Base-by-base conservation (phyloP, 2,329 filamentous ascomycete species). In the Amylocarpus encephaloides region DNA sequence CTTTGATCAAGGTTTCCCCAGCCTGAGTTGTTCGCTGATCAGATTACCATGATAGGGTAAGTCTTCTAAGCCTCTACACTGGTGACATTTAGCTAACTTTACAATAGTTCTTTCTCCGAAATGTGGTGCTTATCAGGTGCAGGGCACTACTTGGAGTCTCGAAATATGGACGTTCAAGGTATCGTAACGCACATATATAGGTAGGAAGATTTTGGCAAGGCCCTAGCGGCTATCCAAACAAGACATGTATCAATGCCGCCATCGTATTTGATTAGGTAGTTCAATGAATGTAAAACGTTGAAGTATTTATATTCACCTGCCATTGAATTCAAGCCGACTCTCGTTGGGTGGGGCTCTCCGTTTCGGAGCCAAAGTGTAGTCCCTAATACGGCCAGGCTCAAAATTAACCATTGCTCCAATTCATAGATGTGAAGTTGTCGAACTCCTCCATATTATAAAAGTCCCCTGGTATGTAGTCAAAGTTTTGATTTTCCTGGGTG, bases 41-140 rank as follows among this genome's bases (percentile, higher is more conserved):
- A 55, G 32, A 55, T 55, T 22, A 55, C 50, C 3, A 55, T 55
- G 53, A 50, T 55, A 41, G 53, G 53, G 53, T 55, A 55, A 44
- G 43, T 43, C 22, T 26, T 26, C 22, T 26, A 26, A 26, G n/a
- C 16, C 1, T 18, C 15, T 5, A 11, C 7, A 10, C 11, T 43
- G 15, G 2, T 41, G 1, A 10, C 10, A 4, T 13, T 19, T 15
- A 32, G 19, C 39, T 35, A 18, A 53, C 15, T 12, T 3, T n/a
- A 41, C 15, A 29, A 13, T 33, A 56, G 54, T 30, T 56, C 54
- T 11, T 56, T 56, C 40, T 54, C 54, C 4, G 54, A 54, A 19
- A 56, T 56, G 51, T 56, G 52, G 54, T 56, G 54, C 29, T 43
- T 56, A 45, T 48, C 53, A 26, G 42, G 54, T 19, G 52, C 51